Evolutionary conservation across 2,329 filamentous ascomycete genomes (phyloP), one percentile per base, ranked within the genome.

Genomic region (Alternaria rosae): DNA sequence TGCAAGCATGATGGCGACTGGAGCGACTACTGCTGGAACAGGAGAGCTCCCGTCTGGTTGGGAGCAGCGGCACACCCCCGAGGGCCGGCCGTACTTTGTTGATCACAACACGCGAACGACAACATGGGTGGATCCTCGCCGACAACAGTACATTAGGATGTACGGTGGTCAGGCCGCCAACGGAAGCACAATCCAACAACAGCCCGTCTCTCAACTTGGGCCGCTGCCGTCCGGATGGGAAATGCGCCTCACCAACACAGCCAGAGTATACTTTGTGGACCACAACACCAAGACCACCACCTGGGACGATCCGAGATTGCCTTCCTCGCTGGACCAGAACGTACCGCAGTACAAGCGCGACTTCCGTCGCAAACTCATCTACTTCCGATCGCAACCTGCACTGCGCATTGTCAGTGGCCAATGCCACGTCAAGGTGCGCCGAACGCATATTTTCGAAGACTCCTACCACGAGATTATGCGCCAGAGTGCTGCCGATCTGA

Each of bases 241-340:
- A 85, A 99, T 99, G 95, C 92, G 95, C 63, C 89, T 99, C 54
- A 99, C 95, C 55, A 98, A 99, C 80, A 99, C 95, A 13, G 95
- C 95, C 26, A 88, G 95, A 62, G 95, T 99, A 15, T 99, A 99
- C 82, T 99, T 99, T 80, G 95, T 99, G 45, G 95, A 99, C 76
- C 95, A 99, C 83, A 99, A 99, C 82, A 99, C 95, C 45, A 99
- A 99, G 85, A 99, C 95, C 0, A 99, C 95, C 4, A 99, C 95
- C 1, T 99, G 95, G 95, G 95, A 99, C 76, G 95, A 99, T 76
- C 95, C 95, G 35, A 89, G 95, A 76, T 84, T 99, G 70, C 95
- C 95, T 23, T 98, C 94, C 3, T 98, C 95, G 1, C 85, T 99
- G 64, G 95, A 99, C 74, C 95, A 99, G 82, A 97, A 97, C 65